A percentile compares a stretch with the other conserved stretches of the same genome.
Conservation (phyloP, 73 alveolate genomes). For the Effrenium voratum region DNA sequence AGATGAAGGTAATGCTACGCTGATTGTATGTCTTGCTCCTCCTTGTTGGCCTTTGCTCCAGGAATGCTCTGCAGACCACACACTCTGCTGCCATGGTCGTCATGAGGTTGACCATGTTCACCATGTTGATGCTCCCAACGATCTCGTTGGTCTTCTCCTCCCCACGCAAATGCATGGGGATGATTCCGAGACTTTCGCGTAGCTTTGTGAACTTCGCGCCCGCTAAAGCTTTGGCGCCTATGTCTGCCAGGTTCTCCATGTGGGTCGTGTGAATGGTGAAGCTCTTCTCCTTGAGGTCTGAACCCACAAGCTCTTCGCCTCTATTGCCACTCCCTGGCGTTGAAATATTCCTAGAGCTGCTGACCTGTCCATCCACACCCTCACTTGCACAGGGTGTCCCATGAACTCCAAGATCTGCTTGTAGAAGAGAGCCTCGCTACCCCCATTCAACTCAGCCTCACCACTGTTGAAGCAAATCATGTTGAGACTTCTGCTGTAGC, state of each 20-base stretch:
- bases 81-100: too few relatives aligned
- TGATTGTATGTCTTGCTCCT: too few relatives aligned
- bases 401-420: not conserved
- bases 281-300: not conserved
- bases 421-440: not conserved
- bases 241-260: not conserved
- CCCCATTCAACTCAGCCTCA: constrained; percentile 43
- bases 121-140: too few relatives aligned
- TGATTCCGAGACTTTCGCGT: not conserved
- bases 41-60: too few relatives aligned
- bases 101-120: too few relatives aligned
- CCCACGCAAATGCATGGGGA: not conserved
- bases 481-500: not conserved
- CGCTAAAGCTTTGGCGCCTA: not conserved
- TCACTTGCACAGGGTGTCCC: not conserved
- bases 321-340: not conserved
- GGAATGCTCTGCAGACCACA: too few relatives aligned
- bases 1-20: too few relatives aligned
- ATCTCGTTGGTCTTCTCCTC: too few relatives aligned
- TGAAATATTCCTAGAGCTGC: not conserved
- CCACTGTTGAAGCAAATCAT: constrained; percentile 3
- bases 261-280: not conserved
- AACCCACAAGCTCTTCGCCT: not conserved
- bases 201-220: not conserved
- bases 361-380: not conserved